Conservation (phyloP, 2,329 filamentous ascomycete genomes). For the Neopestalotiopsis sp. region DNA sequence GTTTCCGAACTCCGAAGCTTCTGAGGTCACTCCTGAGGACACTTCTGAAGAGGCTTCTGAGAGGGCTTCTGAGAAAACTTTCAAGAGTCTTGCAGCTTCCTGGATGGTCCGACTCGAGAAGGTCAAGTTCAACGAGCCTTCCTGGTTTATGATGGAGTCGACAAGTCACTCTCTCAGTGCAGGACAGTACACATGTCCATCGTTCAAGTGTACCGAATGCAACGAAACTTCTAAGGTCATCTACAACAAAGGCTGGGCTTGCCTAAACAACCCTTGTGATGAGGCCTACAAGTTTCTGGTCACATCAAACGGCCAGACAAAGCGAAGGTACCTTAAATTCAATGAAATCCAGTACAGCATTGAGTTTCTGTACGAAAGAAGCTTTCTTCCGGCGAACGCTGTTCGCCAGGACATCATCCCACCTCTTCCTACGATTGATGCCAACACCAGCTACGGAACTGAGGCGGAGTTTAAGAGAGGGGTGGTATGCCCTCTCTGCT, state of each 20-base stretch:
- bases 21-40: conserved; percentile 27
- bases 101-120: conserved; percentile 72
- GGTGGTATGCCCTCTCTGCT: conserved; percentile 5
- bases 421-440: conserved; percentile 32
- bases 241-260: conserved; percentile 39
- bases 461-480: conserved; percentile 60
- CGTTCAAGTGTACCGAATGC: conserved; percentile 48
- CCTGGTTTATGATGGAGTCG: conserved; percentile 61
- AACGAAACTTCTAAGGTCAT: conserved; percentile 41
- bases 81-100: conserved; percentile 22
- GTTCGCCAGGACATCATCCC: conserved; percentile 41
- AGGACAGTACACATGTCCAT: conserved; percentile 34
- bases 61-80: too few relatives aligned
- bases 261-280: conserved; percentile 45
- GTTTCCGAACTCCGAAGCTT: conserved; percentile 36
- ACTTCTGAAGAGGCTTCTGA: too few relatives aligned
- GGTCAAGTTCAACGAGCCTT: conserved; percentile 52
- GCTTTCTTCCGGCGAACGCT: conserved; percentile 39
- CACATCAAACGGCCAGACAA: neutral
- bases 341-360: conserved; percentile 55
- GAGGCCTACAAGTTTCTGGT: conserved; percentile 53
- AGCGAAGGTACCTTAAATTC: conserved; percentile 26
- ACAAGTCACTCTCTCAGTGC: conserved; percentile 35
- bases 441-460: conserved; percentile 46
- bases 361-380: conserved; percentile 62